A percentile compares a stretch with the other conserved stretches of the same genome.
Conservation (phyloP, 2,329 filamentous ascomycete genomes). For the Trichoderma oligosporum region DNA sequence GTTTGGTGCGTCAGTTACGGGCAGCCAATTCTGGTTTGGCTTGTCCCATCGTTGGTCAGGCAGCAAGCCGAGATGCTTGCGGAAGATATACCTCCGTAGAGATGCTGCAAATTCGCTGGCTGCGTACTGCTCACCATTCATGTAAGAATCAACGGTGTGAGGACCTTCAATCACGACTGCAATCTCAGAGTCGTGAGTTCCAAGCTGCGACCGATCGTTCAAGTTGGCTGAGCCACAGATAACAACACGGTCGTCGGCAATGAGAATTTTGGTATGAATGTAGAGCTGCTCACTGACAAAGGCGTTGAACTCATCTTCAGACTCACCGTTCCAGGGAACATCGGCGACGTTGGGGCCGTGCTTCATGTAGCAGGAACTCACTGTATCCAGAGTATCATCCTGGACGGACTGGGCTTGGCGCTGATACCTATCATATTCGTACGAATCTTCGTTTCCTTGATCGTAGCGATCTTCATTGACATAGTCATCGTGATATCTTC, state of each 20-base stretch:
- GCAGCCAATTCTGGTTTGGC: slow-evolving; percentile 71
- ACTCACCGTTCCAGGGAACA: slow-evolving; percentile 52
- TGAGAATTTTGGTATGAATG: slow-evolving; percentile 66
- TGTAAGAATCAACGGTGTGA: slow-evolving; percentile 63
- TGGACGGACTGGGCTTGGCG: slow-evolving; percentile 56
- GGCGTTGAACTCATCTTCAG: slow-evolving; percentile 55
- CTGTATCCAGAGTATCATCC: slow-evolving; percentile 65
- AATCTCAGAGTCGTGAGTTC: slow-evolving; percentile 81
- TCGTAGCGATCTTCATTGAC: slow-evolving; percentile 46
- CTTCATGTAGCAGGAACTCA: slow-evolving; percentile 81
- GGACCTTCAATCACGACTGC: slow-evolving; percentile 84
- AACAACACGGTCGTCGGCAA: slow-evolving; percentile 76
- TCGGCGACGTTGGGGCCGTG: slow-evolving; percentile 64
- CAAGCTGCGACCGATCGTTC: slow-evolving; percentile 69
- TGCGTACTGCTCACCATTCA: slow-evolving; percentile 68
- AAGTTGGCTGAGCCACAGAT: slow-evolving; percentile 70
- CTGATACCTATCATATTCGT: slow-evolving; percentile 57
- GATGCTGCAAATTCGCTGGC: slow-evolving; percentile 75
- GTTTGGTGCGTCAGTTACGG: slow-evolving; percentile 67
- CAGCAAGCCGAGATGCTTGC: slow-evolving; percentile 85
- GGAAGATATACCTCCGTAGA: slow-evolving; percentile 79
- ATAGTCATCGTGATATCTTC: slow-evolving; percentile 59
- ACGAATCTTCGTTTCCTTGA: slow-evolving; percentile 23
- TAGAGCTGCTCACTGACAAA: slow-evolving; percentile 62
- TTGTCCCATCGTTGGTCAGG: slow-evolving; percentile 66